Percentiles rank a stretch among this genome's conserved stretches.
phyloP scores from a whole-genome alignment of 345 rosid species.

The Eucalyptus pauciflora region DNA sequence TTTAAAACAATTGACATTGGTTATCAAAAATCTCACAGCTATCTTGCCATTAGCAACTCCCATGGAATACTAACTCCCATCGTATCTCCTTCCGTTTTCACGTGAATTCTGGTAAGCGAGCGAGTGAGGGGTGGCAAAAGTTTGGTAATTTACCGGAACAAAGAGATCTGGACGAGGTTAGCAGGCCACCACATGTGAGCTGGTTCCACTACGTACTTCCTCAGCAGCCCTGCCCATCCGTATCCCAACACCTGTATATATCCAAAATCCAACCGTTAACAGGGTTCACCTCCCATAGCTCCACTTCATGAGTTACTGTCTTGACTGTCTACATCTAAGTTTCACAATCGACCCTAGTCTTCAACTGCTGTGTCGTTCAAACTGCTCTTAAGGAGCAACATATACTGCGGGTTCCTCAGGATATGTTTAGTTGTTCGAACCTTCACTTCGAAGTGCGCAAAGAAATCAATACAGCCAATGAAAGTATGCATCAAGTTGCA shows the following conservation, averaged over 20 bases:
- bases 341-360: neutral
- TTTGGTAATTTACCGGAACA: conserved; percentile 40
- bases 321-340: neutral
- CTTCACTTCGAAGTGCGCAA: neutral
- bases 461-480: neutral
- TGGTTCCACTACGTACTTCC: conserved; percentile 90
- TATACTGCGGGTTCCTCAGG: neutral
- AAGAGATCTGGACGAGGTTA: conserved; percentile 80
- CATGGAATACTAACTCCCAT: neutral
- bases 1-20: no score
- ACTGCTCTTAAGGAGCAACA: neutral
- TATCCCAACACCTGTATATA: conserved; percentile 64
- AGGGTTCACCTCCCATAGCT: neutral
- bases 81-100: neutral
- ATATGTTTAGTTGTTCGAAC: neutral
- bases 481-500: neutral
- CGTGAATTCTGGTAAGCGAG: neutral
- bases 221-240: conserved; percentile 89
- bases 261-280: neutral
- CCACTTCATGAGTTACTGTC: neutral
- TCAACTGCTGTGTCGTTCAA: neutral
- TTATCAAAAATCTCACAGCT: neutral
- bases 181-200: conserved; percentile 98
- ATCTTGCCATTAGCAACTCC: neutral
- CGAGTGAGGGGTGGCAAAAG: neutral